These are phyloP conservation scores for Pichia kluyveri DNA, from an alignment of 805 yeast species.

Conservation along the genomic window DNA sequence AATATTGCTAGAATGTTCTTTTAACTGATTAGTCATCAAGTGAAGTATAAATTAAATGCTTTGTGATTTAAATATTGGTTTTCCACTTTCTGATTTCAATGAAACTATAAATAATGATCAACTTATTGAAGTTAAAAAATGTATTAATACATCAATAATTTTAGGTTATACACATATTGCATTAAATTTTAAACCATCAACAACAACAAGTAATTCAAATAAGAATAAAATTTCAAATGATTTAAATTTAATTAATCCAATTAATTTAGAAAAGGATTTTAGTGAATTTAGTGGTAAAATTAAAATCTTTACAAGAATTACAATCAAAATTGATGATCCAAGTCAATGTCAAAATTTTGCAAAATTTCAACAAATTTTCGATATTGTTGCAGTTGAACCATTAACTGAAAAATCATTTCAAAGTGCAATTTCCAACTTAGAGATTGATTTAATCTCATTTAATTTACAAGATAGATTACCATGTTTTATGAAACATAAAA, in stretches of 20 bases:
- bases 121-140: constrained; percentile 35
- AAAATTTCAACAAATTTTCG: constrained; percentile 42
- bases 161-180: constrained; percentile 75
- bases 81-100: constrained; percentile 52
- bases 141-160: constrained; percentile 43
- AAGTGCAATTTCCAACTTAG: constrained; percentile 64
- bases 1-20: background rate
- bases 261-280: constrained; percentile 24
- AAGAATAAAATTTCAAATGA: constrained; percentile 47
- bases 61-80: constrained; percentile 63
- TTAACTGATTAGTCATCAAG: background rate
- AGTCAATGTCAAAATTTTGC: constrained; percentile 60
- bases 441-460: constrained; percentile 74
- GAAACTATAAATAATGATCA: constrained; percentile 34
- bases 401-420: constrained; percentile 69
- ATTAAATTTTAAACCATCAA: constrained; percentile 40
- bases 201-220: constrained; percentile 26
- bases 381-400: constrained; percentile 77
- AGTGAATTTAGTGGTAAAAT: constrained; percentile 31
- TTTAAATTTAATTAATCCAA: constrained; percentile 32
- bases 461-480: constrained; percentile 60
- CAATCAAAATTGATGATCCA: constrained; percentile 69
- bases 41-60: constrained; percentile 30
- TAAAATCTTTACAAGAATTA: constrained; percentile 56
- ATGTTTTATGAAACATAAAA: constrained; percentile 72